A percentile compares a stretch with the other conserved stretches of the same genome.
These are phyloP conservation scores for Bodo saltans DNA, from an alignment of 78 protist species.

Conservation along the genomic window DNA sequence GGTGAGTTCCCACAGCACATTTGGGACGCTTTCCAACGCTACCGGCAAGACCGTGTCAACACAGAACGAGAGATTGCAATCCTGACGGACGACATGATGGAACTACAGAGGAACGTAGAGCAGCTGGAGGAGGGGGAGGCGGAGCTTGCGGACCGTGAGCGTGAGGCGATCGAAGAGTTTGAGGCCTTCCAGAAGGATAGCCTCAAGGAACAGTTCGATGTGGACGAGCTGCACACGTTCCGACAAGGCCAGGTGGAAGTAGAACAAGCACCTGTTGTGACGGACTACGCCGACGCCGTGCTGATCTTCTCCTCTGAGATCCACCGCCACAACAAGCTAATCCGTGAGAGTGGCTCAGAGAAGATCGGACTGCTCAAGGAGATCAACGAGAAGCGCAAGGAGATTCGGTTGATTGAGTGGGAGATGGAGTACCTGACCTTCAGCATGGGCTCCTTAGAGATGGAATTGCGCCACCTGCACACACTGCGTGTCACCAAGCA, in stretches of 20 bases:
- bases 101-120: not conserved
- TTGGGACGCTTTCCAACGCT: constrained; percentile 30
- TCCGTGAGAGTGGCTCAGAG: constrained; percentile 34
- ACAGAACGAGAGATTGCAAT: not conserved
- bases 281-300: constrained; percentile 38
- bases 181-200: not conserved
- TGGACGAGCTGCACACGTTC: constrained; percentile 34
- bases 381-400: constrained; percentile 25
- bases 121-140: not conserved
- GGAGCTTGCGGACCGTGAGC: not conserved
- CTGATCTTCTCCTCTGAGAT: constrained; percentile 15
- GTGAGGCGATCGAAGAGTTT: not conserved
- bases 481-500: constrained; percentile 59
- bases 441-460: constrained; percentile 27
- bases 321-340: constrained; percentile 22
- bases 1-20: constrained; percentile 1
- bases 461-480: constrained; percentile 45
- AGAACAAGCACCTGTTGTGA: constrained; percentile 52
- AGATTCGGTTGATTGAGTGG: constrained; percentile 43
- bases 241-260: constrained; percentile 64
- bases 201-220: not conserved
- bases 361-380: constrained; percentile 40
- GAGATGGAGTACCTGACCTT: constrained; percentile 32
- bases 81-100: not conserved
- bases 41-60: not conserved